Base-by-base conservation (phyloP, 208 protist genomes). In the Crithidia thermophila region DNA sequence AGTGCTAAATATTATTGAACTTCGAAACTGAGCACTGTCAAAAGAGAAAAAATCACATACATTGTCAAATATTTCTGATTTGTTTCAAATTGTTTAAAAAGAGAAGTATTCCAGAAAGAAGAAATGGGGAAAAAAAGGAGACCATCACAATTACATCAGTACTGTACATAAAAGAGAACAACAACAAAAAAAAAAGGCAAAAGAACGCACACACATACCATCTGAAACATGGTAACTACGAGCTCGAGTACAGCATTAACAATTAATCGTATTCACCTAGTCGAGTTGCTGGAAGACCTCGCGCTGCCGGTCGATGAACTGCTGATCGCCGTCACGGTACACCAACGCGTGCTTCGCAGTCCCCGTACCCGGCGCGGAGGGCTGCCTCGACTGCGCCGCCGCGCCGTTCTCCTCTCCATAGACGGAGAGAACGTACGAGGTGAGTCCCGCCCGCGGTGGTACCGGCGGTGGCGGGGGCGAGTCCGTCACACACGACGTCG, bases 281-380 rank as follows among this genome's bases (percentile, higher is more conserved):
- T 56, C 31, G 3, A 62, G 27, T 36, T 74, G 68, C 50, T 61
- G 18, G 6, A 67, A 65, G 30, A 73, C 56, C 21, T 64, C 60
- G 13, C 75, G 62, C 30, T 64, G 50, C 9, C 51, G 63, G 31
- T 80, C 60, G 59, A 75, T 80, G 51, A 75, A 71, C 49, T 75
- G 57, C 10, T 39, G 68, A 39, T 75, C 68, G 3, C 58, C 68
- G 37, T 62, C 58, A 25, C 61, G 49, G 39, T 64, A 81, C n/a
- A 56, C 10, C 60, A 68, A 20, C 16, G 14, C 36, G 4, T 20
- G 21, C n/a, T n/a, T 60, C 28, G 1, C 16, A 14, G 50, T 21
- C 34, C 37, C 10, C 42, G 14, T 50, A 1, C 18, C 30, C 16
- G 33, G 28, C 10, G 11, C 21, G 1, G 36, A 1, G 13, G 18